Percentiles rank a stretch among this genome's conserved stretches.
phyloP scores from a whole-genome alignment of 129 eudicot genomes.

The Lactuca saligna region DNA sequence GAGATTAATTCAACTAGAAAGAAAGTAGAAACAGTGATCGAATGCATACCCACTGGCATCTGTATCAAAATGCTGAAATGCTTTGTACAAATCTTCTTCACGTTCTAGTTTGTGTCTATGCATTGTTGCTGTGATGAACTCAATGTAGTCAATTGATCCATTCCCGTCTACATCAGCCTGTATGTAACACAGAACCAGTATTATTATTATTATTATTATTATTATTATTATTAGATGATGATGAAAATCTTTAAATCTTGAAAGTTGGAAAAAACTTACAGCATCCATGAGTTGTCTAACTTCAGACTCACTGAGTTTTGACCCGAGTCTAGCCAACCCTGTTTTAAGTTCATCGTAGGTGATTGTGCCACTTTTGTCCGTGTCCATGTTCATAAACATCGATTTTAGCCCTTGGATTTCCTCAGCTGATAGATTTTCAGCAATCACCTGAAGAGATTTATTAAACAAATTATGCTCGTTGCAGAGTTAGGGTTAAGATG shows the following conservation, averaged over 20 bases:
- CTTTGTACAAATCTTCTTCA: slow-evolving; percentile 80
- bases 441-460: slow-evolving; percentile 60
- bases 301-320: slow-evolving; percentile 88
- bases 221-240: no score
- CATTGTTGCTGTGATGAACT: slow-evolving; percentile 96
- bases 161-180: slow-evolving; percentile 97
- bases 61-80: slow-evolving; percentile 82
- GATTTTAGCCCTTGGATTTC: slow-evolving; percentile 91
- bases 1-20: not conserved
- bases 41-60: slow-evolving; percentile 74
- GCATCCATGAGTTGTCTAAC: slow-evolving; percentile 96
- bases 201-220: no score
- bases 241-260: not conserved
- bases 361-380: slow-evolving; percentile 81
- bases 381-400: slow-evolving; percentile 88
- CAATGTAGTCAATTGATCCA: slow-evolving; percentile 88
- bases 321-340: slow-evolving; percentile 90
- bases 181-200: slow-evolving; percentile 12
- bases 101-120: slow-evolving; percentile 85
- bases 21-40: not conserved
- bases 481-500: not conserved
- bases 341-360: slow-evolving; percentile 85
- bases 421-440: slow-evolving; percentile 81
- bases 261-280: slow-evolving; percentile 39
- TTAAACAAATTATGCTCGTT: not conserved